Evolutionary conservation across 2,329 filamentous ascomycete genomes (phyloP).

Genomic region (Paecilomyces fulvus): DNA sequence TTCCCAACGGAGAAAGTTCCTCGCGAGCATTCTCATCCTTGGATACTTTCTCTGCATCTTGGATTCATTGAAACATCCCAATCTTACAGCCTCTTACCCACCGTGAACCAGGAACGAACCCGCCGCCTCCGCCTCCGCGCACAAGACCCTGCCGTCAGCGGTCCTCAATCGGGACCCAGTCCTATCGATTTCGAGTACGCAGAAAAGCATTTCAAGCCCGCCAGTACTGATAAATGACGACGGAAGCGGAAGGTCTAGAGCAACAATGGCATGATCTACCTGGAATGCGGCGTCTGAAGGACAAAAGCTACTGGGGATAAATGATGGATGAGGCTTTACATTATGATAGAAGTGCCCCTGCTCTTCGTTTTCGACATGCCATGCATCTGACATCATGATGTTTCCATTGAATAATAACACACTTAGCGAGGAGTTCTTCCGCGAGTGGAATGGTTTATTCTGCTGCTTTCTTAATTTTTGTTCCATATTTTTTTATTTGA

Average conservation of each 20-base stretch:
- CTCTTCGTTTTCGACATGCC: neutral
- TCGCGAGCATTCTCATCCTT: no score
- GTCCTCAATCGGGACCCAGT: conserved; percentile 16
- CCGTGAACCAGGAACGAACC: conserved; percentile 15
- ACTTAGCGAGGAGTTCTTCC: neutral
- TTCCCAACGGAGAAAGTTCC: neutral
- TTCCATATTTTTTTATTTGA: neutral
- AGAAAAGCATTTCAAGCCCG: conserved; percentile 8
- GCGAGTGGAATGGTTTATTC: neutral
- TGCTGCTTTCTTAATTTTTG: neutral
- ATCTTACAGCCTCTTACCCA: no score
- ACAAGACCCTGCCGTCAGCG: conserved; percentile 19
- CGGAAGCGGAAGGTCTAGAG: neutral
- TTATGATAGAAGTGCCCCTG: neutral
- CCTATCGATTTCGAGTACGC: conserved; percentile 21
- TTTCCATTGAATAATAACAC: neutral
- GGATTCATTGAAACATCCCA: neutral
- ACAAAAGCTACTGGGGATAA: no score
- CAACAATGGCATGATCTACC: no score
- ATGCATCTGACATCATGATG: neutral
- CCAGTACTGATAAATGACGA: neutral
- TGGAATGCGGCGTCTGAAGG: no score
- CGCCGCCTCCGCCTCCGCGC: conserved; percentile 14
- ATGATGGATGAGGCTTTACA: no score
- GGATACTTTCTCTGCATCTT: neutral